Base-by-base conservation (phyloP, 345 rosid species). In the Eucalyptus victrix region DNA sequence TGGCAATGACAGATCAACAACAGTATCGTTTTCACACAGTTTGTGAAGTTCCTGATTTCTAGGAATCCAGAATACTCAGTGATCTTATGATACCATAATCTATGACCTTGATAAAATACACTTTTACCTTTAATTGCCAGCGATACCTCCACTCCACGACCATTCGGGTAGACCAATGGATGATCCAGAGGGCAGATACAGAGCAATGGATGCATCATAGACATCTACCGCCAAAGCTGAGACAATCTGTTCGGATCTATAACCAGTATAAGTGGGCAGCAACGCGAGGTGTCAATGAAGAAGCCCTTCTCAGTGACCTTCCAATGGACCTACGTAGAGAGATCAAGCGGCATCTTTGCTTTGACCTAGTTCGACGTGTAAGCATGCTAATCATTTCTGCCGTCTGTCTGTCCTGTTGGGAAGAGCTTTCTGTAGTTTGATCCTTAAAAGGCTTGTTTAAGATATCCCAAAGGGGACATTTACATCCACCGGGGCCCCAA, bases 201-300 rank as follows among this genome's bases (percentile, higher is more conserved):
- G 91, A 91, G 85, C 90, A 72, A 72, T 90, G 91, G 91, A 90
- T 88, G 91, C 88, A 69, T 50, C 91, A 90, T 60, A 83, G 93
- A 30, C 91, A 90, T 72, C 89, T 91, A 50, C 93, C 93, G 34
- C 87, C 85, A 76, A 88, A 91, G 26, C 88, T 90, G 30, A 87
- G 89, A 69, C 34, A 89, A 30, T 87, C 87, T 40, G 87, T 90
- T 62, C 53, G 90, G 88, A 76, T 49, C 30, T 91, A 86, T 60
- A 88, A 87, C 60, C 90, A 91, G 62, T 89, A 90, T 81, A 87
- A 90, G 87, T 90, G 93, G 93, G 76, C 86, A 47, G 87, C 91
- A 16, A 91, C 93, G 24, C 65, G 90, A 24, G 91, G 93, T 14
- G 90, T 91, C 24, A 81, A 90, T 81, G 93, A 91, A 85, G 93